Conservation (phyloP, 495 filamentous ascomycete species). For the Polyplosphaeria fusca region DNA sequence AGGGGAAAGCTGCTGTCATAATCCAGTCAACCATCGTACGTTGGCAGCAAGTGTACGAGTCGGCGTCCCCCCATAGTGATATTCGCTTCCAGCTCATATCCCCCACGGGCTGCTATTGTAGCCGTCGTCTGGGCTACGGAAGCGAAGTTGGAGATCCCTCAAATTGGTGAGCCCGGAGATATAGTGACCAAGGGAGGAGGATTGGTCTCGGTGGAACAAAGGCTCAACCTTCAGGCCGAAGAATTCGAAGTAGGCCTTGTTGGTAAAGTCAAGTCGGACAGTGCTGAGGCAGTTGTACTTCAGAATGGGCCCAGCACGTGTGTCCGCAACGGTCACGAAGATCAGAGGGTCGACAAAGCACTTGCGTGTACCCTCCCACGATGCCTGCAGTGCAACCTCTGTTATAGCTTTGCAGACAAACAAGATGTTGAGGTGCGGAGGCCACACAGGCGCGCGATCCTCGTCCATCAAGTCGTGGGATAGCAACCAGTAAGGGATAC, state of each 20-base stretch:
- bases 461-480: too few relatives aligned
- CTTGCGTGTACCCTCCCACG: neutral
- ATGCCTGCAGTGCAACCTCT: neutral
- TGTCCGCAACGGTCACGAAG: neutral
- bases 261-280: neutral
- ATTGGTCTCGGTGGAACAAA: too few relatives aligned
- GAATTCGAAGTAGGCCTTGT: neutral
- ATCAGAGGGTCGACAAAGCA: neutral
- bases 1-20: conserved; percentile 10
- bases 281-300: neutral
- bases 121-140: neutral
- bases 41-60: neutral
- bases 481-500: too few relatives aligned
- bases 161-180: too few relatives aligned
- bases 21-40: neutral
- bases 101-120: neutral
- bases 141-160: neutral
- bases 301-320: neutral
- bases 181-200: too few relatives aligned
- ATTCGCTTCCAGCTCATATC: neutral
- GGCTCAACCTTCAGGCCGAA: neutral
- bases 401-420: too few relatives aligned
- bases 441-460: too few relatives aligned
- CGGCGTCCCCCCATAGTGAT: neutral
- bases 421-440: too few relatives aligned